phyloP scores from a whole-genome alignment of 2,329 filamentous ascomycete species.

The Hirsutella minnesotensis region DNA sequence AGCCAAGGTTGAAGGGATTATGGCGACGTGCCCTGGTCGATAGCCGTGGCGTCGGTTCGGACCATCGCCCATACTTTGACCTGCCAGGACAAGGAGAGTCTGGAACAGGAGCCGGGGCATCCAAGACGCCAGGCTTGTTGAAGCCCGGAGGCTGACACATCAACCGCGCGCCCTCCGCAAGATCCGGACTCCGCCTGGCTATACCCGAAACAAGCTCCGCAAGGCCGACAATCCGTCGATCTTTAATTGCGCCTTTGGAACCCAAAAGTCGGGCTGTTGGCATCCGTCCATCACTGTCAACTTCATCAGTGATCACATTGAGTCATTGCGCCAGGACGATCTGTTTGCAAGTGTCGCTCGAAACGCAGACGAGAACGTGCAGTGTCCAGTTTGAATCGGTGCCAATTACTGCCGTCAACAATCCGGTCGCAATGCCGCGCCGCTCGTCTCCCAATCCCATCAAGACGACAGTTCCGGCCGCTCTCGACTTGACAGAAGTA shows the following conservation, averaged over 20 bases:
- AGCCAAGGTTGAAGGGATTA: too few relatives aligned
- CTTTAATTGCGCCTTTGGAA: not conserved
- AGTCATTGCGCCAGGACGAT: too few relatives aligned
- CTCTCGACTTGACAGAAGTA: conserved; percentile 14
- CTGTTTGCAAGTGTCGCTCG: too few relatives aligned
- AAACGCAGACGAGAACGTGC: too few relatives aligned
- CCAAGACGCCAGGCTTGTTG: not conserved
- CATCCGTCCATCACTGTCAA: not conserved
- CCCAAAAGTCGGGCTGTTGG: not conserved
- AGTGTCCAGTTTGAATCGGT: too few relatives aligned
- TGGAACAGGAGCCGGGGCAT: not conserved
- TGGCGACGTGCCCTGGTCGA: too few relatives aligned
- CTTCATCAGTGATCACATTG: too few relatives aligned
- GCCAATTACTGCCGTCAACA: not conserved
- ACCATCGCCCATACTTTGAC: too few relatives aligned
- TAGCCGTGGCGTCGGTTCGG: too few relatives aligned
- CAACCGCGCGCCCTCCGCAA: not conserved
- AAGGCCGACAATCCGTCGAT: conserved; percentile 1
- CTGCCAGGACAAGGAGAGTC: not conserved
- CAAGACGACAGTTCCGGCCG: conserved; percentile 5
- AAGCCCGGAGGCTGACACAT: not conserved
- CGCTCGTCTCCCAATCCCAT: not conserved
- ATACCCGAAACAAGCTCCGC: not conserved
- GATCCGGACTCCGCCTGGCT: not conserved
- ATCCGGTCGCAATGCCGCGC: not conserved